Evolutionary conservation across 495 filamentous ascomycete species (phyloP), one percentile per base, ranked within the genome.

Genomic region (Annulohypoxylon maeteangense): DNA sequence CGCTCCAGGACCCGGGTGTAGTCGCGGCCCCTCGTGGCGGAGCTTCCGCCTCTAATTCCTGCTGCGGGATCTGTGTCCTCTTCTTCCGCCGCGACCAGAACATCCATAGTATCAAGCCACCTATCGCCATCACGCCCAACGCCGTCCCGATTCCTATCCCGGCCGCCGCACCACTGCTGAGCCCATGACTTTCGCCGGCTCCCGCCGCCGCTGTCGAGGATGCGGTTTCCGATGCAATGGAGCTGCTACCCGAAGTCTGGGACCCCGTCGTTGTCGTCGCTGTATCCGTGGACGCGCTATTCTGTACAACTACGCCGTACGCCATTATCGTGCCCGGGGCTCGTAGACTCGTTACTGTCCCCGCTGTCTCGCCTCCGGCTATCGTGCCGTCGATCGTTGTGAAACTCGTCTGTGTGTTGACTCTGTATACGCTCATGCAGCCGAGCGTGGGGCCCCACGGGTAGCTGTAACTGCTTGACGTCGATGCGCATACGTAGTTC

Each of bases 241-340:
- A 51, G 20, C 16, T 7, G 22, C 58, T 55, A 44, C 11, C 54
- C 5, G 23, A 25, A 32, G 44, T 47, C 8, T 63, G 66, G 0
- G 27, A 57, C 1, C 7, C 47, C 14, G 29, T 50, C 10, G 68
- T 61, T n/a, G 29, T 31, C 27, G 55, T 11, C 20, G 14, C n/a
- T 22, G 42, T 44, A 0, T 45, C 22, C 34, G 51, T 64, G 5
- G 59, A 7, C 0, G 23, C 16, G 11, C 36, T 20, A 31, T 62
- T 68, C 44, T 56, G 65, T 10, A 73, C 40, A 25, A 58, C 51
- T 6, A 73, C 45, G 1, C 61, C 70, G 48, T 69, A 68, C 14
- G 65, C 65, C 70, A 73, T 73, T 42, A 73, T 59, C 25, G 70
- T 73, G 20, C 65, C 56, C 1, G 70, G 65, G 3, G 70, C 65